These are phyloP conservation scores for Leccinum broughii DNA, from an alignment of 768 basidiomycete species.

Conservation along the genomic window DNA sequence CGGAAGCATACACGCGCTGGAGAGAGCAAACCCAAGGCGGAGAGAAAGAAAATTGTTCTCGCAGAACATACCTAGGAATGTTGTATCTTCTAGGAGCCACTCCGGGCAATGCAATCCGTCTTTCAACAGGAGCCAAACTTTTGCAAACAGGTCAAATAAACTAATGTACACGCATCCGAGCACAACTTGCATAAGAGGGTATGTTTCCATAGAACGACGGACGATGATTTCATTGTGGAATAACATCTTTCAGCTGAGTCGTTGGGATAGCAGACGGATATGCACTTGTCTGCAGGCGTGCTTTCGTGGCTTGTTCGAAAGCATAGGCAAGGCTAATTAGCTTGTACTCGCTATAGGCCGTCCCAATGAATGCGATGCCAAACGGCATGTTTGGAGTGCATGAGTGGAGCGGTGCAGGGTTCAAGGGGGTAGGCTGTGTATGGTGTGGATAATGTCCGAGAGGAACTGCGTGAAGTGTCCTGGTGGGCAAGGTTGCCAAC, in stretches of 20 bases:
- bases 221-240: constrained; percentile 14
- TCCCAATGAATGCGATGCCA: constrained; percentile 61
- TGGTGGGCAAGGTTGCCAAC: constrained; percentile 3
- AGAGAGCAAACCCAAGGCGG: constrained; percentile 84
- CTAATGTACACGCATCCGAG: constrained; percentile 3
- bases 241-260: constrained; percentile 47
- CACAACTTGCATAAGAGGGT: constrained; percentile 2
- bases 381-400: constrained; percentile 53
- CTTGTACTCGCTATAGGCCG: constrained; percentile 58
- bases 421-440: constrained; percentile 38
- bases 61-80: constrained; percentile 58
- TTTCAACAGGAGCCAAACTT: not conserved
- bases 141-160: not conserved
- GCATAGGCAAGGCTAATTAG: constrained; percentile 62
- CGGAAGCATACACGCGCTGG: constrained; percentile 87
- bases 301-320: constrained; percentile 64
- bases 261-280: constrained; percentile 54
- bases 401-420: constrained; percentile 41
- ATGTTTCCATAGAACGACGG: constrained; percentile 1
- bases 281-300: constrained; percentile 47
- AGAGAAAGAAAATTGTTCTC: constrained; percentile 85
- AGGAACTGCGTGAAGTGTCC: constrained; percentile 40
- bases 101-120: constrained; percentile 8
- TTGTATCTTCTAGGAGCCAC: constrained; percentile 14
- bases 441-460: constrained; percentile 58